A percentile compares a stretch with the other conserved stretches of the same genome.
These are phyloP conservation scores for Saccharomyces hybrid DNA, from an alignment of 1,139 yeast genomes.

Conservation along the genomic window DNA sequence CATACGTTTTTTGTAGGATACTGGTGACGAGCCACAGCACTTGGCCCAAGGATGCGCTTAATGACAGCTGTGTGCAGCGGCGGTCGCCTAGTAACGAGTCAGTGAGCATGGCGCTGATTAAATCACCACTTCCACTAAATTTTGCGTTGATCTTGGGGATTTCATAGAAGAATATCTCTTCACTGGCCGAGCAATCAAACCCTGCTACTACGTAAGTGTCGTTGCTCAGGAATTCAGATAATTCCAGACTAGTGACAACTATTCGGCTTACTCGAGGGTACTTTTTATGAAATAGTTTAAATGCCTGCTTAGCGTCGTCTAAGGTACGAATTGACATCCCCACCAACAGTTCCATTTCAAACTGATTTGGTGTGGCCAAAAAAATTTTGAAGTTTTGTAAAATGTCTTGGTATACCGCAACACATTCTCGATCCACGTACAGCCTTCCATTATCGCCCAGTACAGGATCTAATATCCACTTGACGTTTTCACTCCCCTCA, in stretches of 20 bases:
- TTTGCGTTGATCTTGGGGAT: slow-evolving; percentile 58
- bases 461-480: slow-evolving; percentile 84
- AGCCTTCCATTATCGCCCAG: slow-evolving; percentile 85
- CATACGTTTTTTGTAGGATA: slow-evolving; percentile 31
- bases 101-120: slow-evolving; percentile 70
- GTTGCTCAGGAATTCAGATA: slow-evolving; percentile 18
- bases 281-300: slow-evolving; percentile 42
- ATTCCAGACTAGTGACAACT: slow-evolving; percentile 57
- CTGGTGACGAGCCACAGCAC: slow-evolving; percentile 31
- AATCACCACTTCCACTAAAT: slow-evolving; percentile 91
- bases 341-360: slow-evolving; percentile 71
- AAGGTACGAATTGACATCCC: slow-evolving; percentile 43
- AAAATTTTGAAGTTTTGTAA: slow-evolving; percentile 48
- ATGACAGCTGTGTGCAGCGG: slow-evolving; percentile 9
- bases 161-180: slow-evolving; percentile 36
- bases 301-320: slow-evolving; percentile 40
- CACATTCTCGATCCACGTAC: slow-evolving; percentile 67
- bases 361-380: slow-evolving; percentile 83
- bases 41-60: slow-evolving; percentile 25
- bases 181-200: slow-evolving; percentile 28
- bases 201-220: slow-evolving; percentile 47
- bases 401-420: slow-evolving; percentile 56
- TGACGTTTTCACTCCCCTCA: slow-evolving; percentile 14
- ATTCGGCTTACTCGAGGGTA: slow-evolving; percentile 51
- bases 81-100: slow-evolving; percentile 43